A percentile compares a stretch with the other conserved stretches of the same genome.
Evolutionary conservation across 1,284 basidiomycete genomes (phyloP).

Genomic region (Heterobasidion occidentale): DNA sequence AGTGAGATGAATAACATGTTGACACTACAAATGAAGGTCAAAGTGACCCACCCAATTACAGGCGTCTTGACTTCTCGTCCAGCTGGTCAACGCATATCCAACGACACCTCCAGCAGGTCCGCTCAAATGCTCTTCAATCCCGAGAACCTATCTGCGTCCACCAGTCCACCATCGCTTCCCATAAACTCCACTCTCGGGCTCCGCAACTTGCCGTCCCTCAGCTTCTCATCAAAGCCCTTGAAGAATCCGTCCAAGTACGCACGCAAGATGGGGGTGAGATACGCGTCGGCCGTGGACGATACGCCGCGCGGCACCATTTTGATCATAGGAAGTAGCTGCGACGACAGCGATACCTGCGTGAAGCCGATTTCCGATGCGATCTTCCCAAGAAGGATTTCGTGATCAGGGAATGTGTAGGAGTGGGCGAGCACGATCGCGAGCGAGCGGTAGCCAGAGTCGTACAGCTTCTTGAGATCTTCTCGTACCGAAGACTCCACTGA

Average conservation of each 20-base stretch:
- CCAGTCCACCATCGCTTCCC: conserved; percentile 83
- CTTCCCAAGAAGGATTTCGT: conserved; percentile 68
- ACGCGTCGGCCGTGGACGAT: conserved; percentile 93
- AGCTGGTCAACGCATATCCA: conserved; percentile 79
- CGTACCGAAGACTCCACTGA: conserved; percentile 49
- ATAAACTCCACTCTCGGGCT: conserved; percentile 76
- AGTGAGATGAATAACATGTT: not conserved
- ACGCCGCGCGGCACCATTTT: conserved; percentile 91
- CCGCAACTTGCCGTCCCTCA: conserved; percentile 38
- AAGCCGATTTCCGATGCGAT: conserved; percentile 81
- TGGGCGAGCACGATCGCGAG: conserved; percentile 85
- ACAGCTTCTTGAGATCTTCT: conserved; percentile 59
- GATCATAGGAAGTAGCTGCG: conserved; percentile 89
- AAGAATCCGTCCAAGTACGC: conserved; percentile 93
- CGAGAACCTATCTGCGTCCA: conserved; percentile 80
- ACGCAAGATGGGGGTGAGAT: conserved; percentile 85
- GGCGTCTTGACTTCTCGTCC: conserved; percentile 62
- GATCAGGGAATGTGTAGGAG: conserved; percentile 86
- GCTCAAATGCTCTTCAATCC: conserved; percentile 85
- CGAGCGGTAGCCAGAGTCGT: conserved; percentile 73
- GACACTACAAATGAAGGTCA: not conserved
- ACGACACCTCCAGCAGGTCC: conserved; percentile 89
- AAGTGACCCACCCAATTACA: conserved; percentile 60
- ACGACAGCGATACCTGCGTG: conserved; percentile 82
- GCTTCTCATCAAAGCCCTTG: conserved; percentile 73